Base-by-base conservation (phyloP, 257 asterid species). In the Jacaranda mimosifolia region DNA sequence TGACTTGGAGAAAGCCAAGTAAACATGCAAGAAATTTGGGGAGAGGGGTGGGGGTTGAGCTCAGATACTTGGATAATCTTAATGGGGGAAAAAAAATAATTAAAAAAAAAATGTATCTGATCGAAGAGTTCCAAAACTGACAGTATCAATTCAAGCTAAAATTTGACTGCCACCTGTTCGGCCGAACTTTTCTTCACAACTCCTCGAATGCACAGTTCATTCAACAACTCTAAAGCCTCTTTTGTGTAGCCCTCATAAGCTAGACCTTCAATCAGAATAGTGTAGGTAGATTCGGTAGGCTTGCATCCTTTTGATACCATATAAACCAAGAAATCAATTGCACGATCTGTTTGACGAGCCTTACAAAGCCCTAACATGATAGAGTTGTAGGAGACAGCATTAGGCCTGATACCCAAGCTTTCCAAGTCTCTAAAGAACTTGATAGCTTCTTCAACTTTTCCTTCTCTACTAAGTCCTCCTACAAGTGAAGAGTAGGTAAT, bases 311-410 rank as follows among this genome's bases (percentile, higher is more conserved):
- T 89, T 2, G 89, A 81, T 55, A 94, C 91, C 98, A 94, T 91
- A 70, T 45, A 74, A 42, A 70, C 91, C 85, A 90, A 86, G 74
- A 89, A 87, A 81, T 94, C 96, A 4, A 94, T 92, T 0, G 99
- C 99, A 15, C 89, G 96, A 73, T 81, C 92, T 0, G 97, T 89
- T 80, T 87, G 86, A 13, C 92, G 91, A 71, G 85, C 93, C 87
- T 91, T 94, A 52, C 99, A 94, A 38, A 94, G 92, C 42, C 97
- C 97, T 68, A 91, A 73, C 92, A 94, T 90, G 72, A 94, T 70
- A 1, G 94, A 69, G 70, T 94, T 94, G 80, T 91, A 94, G 48
- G 91, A 90, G 76, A 89, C 56, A 15, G 93, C 91, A 75, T 87
- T 90, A 1, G 97, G 91, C 81, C 85, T 85, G 72, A 92, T 76